Evolutionary conservation across 441 rosid genomes (phyloP).

Genomic region (Adansonia gregorii): DNA sequence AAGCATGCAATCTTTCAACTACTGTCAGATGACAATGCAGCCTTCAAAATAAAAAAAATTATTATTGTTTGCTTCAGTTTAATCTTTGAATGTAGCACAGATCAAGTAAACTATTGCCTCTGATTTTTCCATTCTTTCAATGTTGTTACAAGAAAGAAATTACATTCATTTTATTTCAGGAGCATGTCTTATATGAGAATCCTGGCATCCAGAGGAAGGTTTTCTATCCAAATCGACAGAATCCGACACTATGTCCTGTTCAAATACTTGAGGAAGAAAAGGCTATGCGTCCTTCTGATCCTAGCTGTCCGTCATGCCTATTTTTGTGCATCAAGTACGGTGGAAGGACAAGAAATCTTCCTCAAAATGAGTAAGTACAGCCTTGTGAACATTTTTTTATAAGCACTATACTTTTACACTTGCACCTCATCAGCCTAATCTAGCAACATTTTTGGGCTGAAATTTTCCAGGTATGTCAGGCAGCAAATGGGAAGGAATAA

Average conservation of each 20-base stretch:
- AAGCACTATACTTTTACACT: background rate
- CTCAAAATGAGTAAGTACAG: conserved; percentile 61
- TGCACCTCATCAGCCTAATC: conserved; percentile 15
- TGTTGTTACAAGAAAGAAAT: conserved; percentile 5
- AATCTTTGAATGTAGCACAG: background rate
- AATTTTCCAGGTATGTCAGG: conserved; percentile 58
- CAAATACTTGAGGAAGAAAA: conserved; percentile 63
- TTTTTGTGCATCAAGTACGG: conserved; percentile 72
- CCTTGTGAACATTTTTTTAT: background rate
- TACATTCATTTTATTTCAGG: conserved; percentile 40
- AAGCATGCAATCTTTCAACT: background rate
- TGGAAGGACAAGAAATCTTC: conserved; percentile 67
- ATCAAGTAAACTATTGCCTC: background rate
- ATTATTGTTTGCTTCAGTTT: background rate
- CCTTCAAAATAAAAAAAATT: background rate
- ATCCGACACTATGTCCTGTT: conserved; percentile 58
- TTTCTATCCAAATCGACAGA: conserved; percentile 51
- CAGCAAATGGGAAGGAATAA: conserved; percentile 73
- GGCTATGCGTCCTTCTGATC: conserved; percentile 62
- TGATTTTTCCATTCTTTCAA: conserved; percentile 2
- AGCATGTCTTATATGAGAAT: conserved; percentile 62
- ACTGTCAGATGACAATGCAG: background rate
- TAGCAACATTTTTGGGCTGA: background rate
- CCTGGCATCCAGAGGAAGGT: conserved; percentile 51
- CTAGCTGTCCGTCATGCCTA: conserved; percentile 59